Evolutionary conservation across 768 basidiomycete species (phyloP).

Genomic region (Coprinopsis strossmayeri): DNA sequence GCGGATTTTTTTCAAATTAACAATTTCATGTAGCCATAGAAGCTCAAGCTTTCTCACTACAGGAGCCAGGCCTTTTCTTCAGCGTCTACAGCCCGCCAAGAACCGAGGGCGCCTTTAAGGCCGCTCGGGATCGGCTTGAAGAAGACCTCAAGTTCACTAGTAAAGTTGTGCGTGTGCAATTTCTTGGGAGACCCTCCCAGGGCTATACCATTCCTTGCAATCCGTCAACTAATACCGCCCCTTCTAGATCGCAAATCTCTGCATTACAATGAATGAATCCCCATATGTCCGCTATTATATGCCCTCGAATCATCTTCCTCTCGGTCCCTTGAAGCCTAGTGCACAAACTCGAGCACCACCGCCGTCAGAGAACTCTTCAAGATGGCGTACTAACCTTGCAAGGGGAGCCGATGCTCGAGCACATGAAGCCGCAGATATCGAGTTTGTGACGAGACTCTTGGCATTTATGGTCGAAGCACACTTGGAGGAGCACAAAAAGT

Average conservation of each 20-base stretch:
- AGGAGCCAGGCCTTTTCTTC: slow-evolving; percentile 77
- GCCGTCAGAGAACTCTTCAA: slow-evolving; percentile 52
- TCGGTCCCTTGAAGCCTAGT: slow-evolving; percentile 76
- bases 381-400: slow-evolving; percentile 81
- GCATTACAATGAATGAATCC: slow-evolving; percentile 86
- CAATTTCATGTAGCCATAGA: slow-evolving; percentile 58
- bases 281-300: slow-evolving; percentile 92
- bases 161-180: slow-evolving; percentile 48
- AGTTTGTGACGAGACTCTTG: slow-evolving; percentile 74
- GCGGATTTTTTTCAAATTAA: not conserved
- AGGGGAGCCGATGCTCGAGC: slow-evolving; percentile 64
- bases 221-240: not conserved
- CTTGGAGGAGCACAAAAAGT: slow-evolving; percentile 82
- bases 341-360: slow-evolving; percentile 58
- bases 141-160: slow-evolving; percentile 78
- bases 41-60: slow-evolving; percentile 76
- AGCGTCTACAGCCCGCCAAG: slow-evolving; percentile 84
- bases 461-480: slow-evolving; percentile 80
- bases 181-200: not conserved
- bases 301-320: slow-evolving; percentile 73
- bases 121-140: slow-evolving; percentile 70
- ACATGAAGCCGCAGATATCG: slow-evolving; percentile 63
- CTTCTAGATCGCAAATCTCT: slow-evolving; percentile 75
- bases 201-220: not conserved
- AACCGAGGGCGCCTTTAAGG: slow-evolving; percentile 55